phyloP scores from a whole-genome alignment of 257 asterid genomes.

The Scutellaria baicalensis region DNA sequence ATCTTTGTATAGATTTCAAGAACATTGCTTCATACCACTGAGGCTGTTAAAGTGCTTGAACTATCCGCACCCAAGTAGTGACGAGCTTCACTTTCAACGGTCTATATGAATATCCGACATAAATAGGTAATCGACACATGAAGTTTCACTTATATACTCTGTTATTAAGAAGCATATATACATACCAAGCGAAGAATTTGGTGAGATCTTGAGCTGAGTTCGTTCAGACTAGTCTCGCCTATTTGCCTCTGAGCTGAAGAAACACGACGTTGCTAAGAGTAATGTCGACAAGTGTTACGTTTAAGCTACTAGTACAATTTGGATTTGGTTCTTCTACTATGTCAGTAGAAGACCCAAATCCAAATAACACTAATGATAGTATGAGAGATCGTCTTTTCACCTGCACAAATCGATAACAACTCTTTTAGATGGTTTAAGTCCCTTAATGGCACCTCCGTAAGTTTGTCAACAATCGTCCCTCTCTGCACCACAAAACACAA shows the following conservation, averaged over 20 bases:
- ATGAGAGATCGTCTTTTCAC: conserved; percentile 20
- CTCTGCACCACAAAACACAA: conserved; percentile 27
- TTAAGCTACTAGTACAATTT: too few species aligned
- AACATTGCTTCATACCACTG: conserved; percentile 59
- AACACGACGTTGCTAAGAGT: background rate
- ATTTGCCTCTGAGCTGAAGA: conserved; percentile 78
- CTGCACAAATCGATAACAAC: conserved; percentile 65
- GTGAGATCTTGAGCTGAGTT: conserved; percentile 91
- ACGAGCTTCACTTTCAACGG: conserved; percentile 69
- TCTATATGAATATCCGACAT: conserved; percentile 32
- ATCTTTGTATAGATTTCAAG: background rate
- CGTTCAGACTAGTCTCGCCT: conserved; percentile 88
- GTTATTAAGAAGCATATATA: background rate
- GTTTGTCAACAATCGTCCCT: conserved; percentile 84
- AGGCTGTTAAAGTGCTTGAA: conserved; percentile 62
- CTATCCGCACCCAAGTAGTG: conserved; percentile 33
- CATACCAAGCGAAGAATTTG: conserved; percentile 82
- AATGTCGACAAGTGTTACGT: background rate
- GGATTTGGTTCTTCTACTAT: too few species aligned
- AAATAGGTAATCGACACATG: background rate
- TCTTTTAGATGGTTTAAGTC: conserved; percentile 61
- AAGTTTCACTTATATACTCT: background rate
- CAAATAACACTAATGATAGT: too few species aligned
- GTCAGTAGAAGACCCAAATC: too few species aligned
- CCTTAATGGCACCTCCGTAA: conserved; percentile 57